Percentiles rank a stretch among this genome's conserved stretches.
These are phyloP conservation scores for Acanthamoeba lugdunensis DNA, from an alignment of 208 protist species.

Conservation along the genomic window DNA sequence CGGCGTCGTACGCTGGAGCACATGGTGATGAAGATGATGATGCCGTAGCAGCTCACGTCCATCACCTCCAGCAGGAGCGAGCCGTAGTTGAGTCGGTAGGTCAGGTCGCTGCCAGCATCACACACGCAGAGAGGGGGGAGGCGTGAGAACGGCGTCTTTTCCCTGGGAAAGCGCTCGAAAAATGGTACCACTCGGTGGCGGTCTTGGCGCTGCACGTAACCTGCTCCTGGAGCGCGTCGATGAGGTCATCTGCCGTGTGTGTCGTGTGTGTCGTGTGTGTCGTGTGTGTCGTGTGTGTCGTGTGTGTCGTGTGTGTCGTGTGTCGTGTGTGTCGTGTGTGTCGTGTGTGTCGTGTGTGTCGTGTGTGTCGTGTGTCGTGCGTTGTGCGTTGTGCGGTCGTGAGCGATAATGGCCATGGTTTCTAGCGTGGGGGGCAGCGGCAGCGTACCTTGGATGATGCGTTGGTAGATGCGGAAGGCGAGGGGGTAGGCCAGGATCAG, in stretches of 20 bases:
- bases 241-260: no score
- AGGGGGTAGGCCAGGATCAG: not conserved
- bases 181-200: not conserved
- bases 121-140: not conserved
- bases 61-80: not conserved
- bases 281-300: no score
- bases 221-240: not conserved
- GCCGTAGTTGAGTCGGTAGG: not conserved
- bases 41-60: conserved; percentile 40
- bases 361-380: no score
- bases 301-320: no score
- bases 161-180: no score
- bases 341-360: no score
- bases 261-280: no score
- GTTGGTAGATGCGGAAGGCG: conserved; percentile 3
- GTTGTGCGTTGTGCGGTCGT: no score
- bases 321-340: no score
- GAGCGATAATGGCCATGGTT: no score
- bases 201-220: not conserved
- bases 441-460: not conserved
- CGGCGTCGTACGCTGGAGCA: not conserved
- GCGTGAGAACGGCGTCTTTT: no score
- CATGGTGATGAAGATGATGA: conserved; percentile 20
- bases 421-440: no score
- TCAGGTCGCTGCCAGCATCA: not conserved